Base-by-base conservation (phyloP, 2,329 filamentous ascomycete genomes). In the Aureobasidium sp. region DNA sequence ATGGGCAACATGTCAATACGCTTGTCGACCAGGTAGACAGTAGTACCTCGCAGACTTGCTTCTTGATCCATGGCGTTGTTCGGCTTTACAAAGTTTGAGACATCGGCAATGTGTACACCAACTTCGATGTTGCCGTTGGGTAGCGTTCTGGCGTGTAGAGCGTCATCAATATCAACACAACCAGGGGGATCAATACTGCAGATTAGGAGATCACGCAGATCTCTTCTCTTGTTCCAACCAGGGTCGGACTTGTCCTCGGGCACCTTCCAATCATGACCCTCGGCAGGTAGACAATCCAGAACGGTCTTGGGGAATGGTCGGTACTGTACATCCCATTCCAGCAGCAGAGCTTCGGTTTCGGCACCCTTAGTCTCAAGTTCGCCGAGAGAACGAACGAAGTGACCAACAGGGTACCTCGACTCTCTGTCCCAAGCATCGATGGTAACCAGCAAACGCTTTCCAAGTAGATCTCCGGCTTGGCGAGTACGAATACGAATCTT, bases 1-100 rank as follows among this genome's bases (percentile, higher is more conserved):
- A 91, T 92, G 0, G 95, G 95, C 74, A 99, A 82, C 95, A 99
- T 99, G 79, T 99, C 95, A 70, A 99, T 99, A 69, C 94, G 91
- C 81, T 99, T 99, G 76, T 99, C 94, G 3, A 99, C 94, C 17
- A 99, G 81, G 73, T 99, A 99, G 32, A 99, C 94, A 0, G 93
- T 97, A 5, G 94, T 97, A 65, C 94, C 94, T 69, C 94, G 88
- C 70, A 96, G 85, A 71, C 91, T 94, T 3, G 94, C 94, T 77
- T 99, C 94, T 52, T 87, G 84, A 73, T 99, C 95, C 94, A 99
- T 99, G 60, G 94, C 88, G 70, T 93, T 99, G 74, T 90, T 91
- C 29, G 95, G 92, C 76, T 94, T 96, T 70, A 99, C 94, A 72
- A 99, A 99, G 76, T 99, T 89, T 10, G 94, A 97, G n/a, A 99